Conservation (phyloP, 2,329 filamentous ascomycete species). For the Aureobasidium sp. region DNA sequence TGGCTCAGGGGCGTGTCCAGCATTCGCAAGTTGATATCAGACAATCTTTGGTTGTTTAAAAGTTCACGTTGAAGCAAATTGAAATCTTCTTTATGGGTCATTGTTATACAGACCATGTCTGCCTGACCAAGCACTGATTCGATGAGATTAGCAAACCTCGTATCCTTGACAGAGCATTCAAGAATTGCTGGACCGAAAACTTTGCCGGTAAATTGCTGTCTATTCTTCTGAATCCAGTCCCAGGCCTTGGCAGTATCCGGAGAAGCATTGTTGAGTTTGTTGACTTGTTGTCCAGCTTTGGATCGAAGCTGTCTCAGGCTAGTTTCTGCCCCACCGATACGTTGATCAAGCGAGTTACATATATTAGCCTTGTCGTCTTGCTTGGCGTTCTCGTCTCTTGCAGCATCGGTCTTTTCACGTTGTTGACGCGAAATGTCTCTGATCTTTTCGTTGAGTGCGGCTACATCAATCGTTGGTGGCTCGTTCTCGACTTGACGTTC, state of each 20-base stretch:
- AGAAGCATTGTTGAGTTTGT: slow-evolving; percentile 53
- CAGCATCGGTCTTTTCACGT: slow-evolving; percentile 40
- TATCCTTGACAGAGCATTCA: slow-evolving; percentile 69
- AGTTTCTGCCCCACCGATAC: slow-evolving; percentile 35
- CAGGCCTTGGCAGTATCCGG: slow-evolving; percentile 61
- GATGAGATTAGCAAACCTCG: slow-evolving; percentile 53
- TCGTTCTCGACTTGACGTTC: slow-evolving; percentile 55
- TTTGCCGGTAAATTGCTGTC: slow-evolving; percentile 59
- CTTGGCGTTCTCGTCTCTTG: slow-evolving; percentile 24
- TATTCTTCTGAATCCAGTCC: slow-evolving; percentile 73
- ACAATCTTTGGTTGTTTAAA: slow-evolving; percentile 54
- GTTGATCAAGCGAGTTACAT: slow-evolving; percentile 28
- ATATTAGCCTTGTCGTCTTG: slow-evolving; percentile 21
- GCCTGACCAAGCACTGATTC: slow-evolving; percentile 48
- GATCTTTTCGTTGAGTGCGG: slow-evolving; percentile 64
- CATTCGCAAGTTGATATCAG: slow-evolving; percentile 63
- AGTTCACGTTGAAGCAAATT: slow-evolving; percentile 60
- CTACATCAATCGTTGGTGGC: slow-evolving; percentile 59
- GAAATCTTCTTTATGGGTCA: slow-evolving; percentile 68
- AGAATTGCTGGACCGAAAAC: slow-evolving; percentile 77
- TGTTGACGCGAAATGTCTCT: slow-evolving; percentile 46
- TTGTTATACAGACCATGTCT: slow-evolving; percentile 59
- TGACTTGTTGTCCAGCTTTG: slow-evolving; percentile 64
- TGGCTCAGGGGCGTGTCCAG: slow-evolving; percentile 46
- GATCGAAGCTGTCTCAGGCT: slow-evolving; percentile 59